Conservation (phyloP, 2,329 filamentous ascomycete species). For the Colletotrichum gigasporum region DNA sequence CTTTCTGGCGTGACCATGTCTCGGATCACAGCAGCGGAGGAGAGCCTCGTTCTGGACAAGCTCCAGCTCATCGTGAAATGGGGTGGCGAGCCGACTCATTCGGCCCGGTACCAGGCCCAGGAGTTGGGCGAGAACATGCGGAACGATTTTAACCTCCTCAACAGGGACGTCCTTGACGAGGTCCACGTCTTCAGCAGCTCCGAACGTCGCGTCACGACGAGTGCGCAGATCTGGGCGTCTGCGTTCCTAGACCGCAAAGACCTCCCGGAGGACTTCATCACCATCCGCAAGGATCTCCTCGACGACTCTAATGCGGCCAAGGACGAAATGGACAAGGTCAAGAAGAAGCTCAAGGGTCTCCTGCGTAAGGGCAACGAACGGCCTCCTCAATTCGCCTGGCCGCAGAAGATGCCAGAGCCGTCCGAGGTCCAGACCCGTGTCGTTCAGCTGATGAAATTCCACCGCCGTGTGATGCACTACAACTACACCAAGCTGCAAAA, state of each 20-base stretch:
- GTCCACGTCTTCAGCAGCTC: constrained; percentile 96
- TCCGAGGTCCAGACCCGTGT: constrained; percentile 92
- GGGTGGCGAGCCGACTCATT: constrained; percentile 98
- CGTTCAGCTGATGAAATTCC: constrained; percentile 97
- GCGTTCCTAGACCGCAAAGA: constrained; percentile 91
- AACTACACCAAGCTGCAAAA: constrained; percentile 86
- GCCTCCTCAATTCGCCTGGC: constrained; percentile 98
- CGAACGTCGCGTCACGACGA: constrained; percentile 92
- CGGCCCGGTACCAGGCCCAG: constrained; percentile 93
- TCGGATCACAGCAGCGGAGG: constrained; percentile 90
- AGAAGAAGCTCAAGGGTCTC: constrained; percentile 97
- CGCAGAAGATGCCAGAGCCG: constrained; percentile 91
- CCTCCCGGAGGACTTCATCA: constrained; percentile 85
- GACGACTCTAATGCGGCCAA: constrained; percentile 99
- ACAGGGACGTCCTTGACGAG: constrained; percentile 89
- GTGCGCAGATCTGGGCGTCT: constrained; percentile 93
- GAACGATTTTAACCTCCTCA: constrained; percentile 92
- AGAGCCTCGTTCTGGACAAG: constrained; percentile 93
- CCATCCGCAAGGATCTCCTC: constrained; percentile 90
- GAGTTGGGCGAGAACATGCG: constrained; percentile 96
- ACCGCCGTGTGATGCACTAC: constrained; percentile 92
- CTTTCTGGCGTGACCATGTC: constrained; percentile 92
- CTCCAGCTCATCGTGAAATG: constrained; percentile 98
- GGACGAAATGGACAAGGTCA: constrained; percentile 99
- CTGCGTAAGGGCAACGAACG: constrained; percentile 92